Conservation (phyloP, 2,329 filamentous ascomycete genomes). For the Pestalotiopsis sp. region DNA sequence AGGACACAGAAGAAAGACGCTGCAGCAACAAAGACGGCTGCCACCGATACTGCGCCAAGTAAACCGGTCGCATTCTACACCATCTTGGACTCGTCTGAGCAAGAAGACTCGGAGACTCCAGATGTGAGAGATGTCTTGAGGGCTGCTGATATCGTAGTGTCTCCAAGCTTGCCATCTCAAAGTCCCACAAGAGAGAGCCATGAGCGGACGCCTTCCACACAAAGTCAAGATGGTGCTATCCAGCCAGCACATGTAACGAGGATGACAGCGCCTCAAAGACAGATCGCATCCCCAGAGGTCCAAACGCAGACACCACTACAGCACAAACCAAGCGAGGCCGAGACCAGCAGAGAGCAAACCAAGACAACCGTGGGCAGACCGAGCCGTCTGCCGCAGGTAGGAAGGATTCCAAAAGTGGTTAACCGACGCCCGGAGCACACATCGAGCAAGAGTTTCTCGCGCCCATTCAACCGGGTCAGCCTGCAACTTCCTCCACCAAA, state of each 20-base stretch:
- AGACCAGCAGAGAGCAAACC: background rate
- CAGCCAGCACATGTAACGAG: background rate
- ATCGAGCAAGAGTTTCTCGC: slow-evolving; percentile 80
- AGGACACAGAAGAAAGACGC: slow-evolving; percentile 41
- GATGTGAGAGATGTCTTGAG: slow-evolving; percentile 53
- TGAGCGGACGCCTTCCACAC: slow-evolving; percentile 22
- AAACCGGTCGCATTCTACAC: slow-evolving; percentile 63
- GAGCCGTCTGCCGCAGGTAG: slow-evolving; percentile 77
- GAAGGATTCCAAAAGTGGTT: slow-evolving; percentile 82
- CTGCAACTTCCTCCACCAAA: slow-evolving; percentile 38
- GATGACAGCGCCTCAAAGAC: background rate
- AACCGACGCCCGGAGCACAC: slow-evolving; percentile 67
- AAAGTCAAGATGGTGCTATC: background rate
- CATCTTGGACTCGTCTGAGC: slow-evolving; percentile 62
- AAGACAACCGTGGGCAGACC: slow-evolving; percentile 37
- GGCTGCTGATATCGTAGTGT: slow-evolving; percentile 44
- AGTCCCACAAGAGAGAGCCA: slow-evolving; percentile 2
- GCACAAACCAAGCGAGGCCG: slow-evolving; percentile 11
- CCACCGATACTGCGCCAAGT: slow-evolving; percentile 50
- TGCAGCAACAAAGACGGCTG: slow-evolving; percentile 43
- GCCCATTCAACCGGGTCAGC: slow-evolving; percentile 71
- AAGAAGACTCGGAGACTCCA: slow-evolving; percentile 41
- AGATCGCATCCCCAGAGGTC: background rate
- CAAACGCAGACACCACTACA: background rate
- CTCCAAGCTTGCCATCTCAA: background rate